These are phyloP conservation scores for Plectosphaerella cucumerina DNA, from an alignment of 2,329 filamentous ascomycete genomes.

Conservation along the genomic window DNA sequence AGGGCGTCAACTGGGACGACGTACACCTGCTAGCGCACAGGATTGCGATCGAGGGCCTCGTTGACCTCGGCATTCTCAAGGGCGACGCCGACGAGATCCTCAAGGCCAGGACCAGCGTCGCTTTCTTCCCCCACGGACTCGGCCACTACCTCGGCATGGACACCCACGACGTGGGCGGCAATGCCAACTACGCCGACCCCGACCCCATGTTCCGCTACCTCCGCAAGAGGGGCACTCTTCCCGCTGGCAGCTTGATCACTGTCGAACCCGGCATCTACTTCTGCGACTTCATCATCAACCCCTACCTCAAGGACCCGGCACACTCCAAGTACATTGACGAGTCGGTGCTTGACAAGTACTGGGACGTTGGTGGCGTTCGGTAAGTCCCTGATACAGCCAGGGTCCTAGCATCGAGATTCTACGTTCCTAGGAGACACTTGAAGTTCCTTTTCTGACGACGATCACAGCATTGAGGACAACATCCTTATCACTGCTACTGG, in stretches of 20 bases:
- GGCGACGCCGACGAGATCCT: constrained; percentile 69
- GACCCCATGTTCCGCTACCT: constrained; percentile 87
- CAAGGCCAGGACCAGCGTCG: constrained; percentile 72
- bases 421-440: no score
- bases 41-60: constrained; percentile 75
- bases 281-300: constrained; percentile 81
- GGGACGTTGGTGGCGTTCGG: constrained; percentile 74
- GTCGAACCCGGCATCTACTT: constrained; percentile 97
- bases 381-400: constrained; percentile 36
- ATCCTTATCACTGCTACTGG: constrained; percentile 67
- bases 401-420: no score
- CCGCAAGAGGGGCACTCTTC: constrained; percentile 69
- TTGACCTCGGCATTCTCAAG: constrained; percentile 70
- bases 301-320: constrained; percentile 68
- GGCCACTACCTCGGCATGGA: constrained; percentile 92
- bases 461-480: constrained; percentile 59
- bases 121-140: constrained; percentile 88
- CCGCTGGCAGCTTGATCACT: constrained; percentile 77
- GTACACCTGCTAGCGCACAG: constrained; percentile 77
- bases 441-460: constrained; percentile 20
- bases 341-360: constrained; percentile 70
- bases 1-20: constrained; percentile 74
- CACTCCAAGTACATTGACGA: constrained; percentile 74
- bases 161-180: constrained; percentile 81
- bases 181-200: constrained; percentile 71